Evolutionary conservation across 1,139 yeast species (phyloP), one percentile per base, ranked within the genome.

Genomic region (Pichia sp.): DNA sequence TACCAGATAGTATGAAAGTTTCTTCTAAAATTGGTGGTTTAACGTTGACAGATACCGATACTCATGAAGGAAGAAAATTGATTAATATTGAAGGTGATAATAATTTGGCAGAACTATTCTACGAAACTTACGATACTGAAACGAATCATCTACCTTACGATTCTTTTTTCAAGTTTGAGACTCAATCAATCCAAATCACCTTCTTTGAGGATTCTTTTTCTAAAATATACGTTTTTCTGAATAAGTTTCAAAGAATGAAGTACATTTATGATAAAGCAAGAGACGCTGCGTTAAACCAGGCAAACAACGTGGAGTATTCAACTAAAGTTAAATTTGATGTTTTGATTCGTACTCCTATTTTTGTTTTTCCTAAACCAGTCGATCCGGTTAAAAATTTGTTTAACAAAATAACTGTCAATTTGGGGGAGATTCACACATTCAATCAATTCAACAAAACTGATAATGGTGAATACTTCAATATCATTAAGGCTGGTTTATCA

Each of bases 221-320:
- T 38, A 75, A 81, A 52, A 75, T 92, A 9, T 60, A 84, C 38
- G 71, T 75, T 33, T 90, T 80, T 57, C 66, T 87, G 55, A 77
- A 77, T 52, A 85, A 85, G 55, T 85, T 94, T 58, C 83, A 80
- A 49, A 76, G 76, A 54, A 87, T 92, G 96, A 92, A 92, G 62
- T 79, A 79, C 2, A 71, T 90, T 16, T 92, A 84, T 61, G 98
- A 92, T 56, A 69, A 77, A 23, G 95, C 97, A 0, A 74, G 98
- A 50, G 87, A 84, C 55, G 86, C 90, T 10, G 97, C 97, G 0
- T 69, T 79, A 58, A 70, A 77, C 46, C 82, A 79, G 58, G 88
- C 90, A 3, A 73, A 67, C 46, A 85, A 75, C 55, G 76, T 82
- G 43, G 81, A 82, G 46, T 72, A 71, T 51, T 79, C 85, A 0